Evolutionary conservation across 805 yeast species (phyloP), one percentile per base, ranked within the genome.

Genomic region (Ogataea zsoltii): DNA sequence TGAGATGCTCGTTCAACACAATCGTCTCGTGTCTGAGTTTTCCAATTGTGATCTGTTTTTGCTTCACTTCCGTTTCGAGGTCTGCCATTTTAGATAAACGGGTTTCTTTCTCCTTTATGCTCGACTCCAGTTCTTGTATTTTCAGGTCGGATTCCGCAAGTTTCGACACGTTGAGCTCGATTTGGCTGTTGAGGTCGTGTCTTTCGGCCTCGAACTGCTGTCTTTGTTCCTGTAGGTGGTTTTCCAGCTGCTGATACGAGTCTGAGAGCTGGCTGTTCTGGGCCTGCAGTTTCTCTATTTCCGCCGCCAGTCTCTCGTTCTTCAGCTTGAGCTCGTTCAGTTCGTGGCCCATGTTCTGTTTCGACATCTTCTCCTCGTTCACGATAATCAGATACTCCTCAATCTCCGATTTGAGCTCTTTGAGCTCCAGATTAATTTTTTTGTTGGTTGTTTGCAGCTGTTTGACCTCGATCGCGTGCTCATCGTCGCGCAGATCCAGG

Each of bases 1-100:
- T 90, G 44, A 94, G 69, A 67, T 94, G 98, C 61, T 94, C 99
- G 63, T 94, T 94, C 46, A 92, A 69, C 19, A 88, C 88, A 9
- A 94, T 92, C 2, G 96, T 92, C 64, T 94, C 99, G 63, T 92
- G 98, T 42, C 97, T 79, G 40, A 94, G 75, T 62, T 92, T 94
- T 1, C 98, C 98, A 41, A 94, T 80, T 41, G 83, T 77, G 28
- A 91, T 69, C 47, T 83, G 88, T 65, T 88, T 90, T 49, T 76
- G 90, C 70, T 72, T 82, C 36, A 75, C 70, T 61, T 74, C 90
- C 42, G 63, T 69, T 59, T 75, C 86, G 41, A 73, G 71, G 57
- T 69, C 71, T 0, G 56, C 47, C 26, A 67, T 34, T 23, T 52
- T 63, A 40, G 45, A 45, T 3, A 65, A 40, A 39, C 62, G 60